Base-by-base conservation (phyloP, 306 rosid genomes). In the Hippophae rhamnoides region DNA sequence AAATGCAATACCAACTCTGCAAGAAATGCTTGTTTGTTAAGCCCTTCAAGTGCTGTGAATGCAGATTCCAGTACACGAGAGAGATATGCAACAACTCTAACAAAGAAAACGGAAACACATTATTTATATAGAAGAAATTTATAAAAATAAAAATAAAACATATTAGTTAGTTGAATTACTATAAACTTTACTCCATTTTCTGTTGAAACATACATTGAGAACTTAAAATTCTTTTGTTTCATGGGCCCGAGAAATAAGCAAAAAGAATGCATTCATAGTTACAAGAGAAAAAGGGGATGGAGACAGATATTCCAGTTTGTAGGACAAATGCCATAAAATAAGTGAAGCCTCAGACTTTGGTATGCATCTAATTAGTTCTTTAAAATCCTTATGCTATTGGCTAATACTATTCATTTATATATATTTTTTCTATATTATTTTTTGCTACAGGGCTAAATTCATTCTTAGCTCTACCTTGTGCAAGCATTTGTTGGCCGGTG, bases 1-100 rank as follows among this genome's bases (percentile, higher is more conserved):
- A 72, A 63, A 66, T 47, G 62, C 58, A 79, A 66, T 84, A 89
- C 97, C 89, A 88, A 56, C 70, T 93, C 99, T 60, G 89, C 82
- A 64, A 93, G 72, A 74, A 88, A 93, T n/a, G 95, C 97, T 82
- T 93, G 99, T 56, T 93, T 88, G 84, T 93, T 93, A 52, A 88
- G 95, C 68, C 97, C 97, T 70, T 89, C 99, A 27, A 93, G 82
- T 23, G 99, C 95, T 41, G 97, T 80, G 78, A 88, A 93, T 31
- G 95, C 95, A 65, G 97, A 88, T 75, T 93, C 99, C 61, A 89
- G 80, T 68, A 93, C 96, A 42, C 97, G 99, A 56, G 99, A 93
- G 65, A 93, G 97, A 81, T 93, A 93, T 9, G 90, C 95, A 65
- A 93, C 97, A 74, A 93, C 99, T 74, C 99, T 93, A 69, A 73